Base-by-base conservation (phyloP, 2,329 filamentous ascomycete species). In the Stagonosporopsis vannaccii region DNA sequence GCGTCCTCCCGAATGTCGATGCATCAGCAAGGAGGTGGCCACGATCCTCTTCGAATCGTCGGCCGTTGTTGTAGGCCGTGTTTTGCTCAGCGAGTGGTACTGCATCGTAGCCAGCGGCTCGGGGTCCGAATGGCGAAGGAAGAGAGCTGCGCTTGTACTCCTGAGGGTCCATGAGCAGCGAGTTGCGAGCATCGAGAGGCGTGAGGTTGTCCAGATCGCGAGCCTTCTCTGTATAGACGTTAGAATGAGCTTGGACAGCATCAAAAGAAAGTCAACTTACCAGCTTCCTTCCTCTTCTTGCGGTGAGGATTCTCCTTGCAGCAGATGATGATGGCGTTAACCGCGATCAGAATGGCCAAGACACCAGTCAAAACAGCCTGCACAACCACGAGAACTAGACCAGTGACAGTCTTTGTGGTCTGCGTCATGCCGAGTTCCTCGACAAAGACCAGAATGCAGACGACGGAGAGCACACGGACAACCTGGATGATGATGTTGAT, bases 401-500 rank as follows among this genome's bases (percentile, higher is more conserved):
- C 95, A 15, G 91, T 94, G 45, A 98, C 86, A 0, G 95, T 98
- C 81, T 97, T 92, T 9, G 94, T 97, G 9, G 93, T 96, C 76
- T 97, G 89, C 6, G 87, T 84, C 65, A 99, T 89, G 54, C 90
- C 91, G 50, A 99, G 87, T 78, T 98, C 89, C 73, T 98, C 90
- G 25, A 98, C 94, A 68, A 98, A 99, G 47, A 98, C 83, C 63
- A 99, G 80, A 66, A 98, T 91, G 79, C 93, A 97, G 51, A 86
- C 84, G 6, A 97, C 90, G 0, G 94, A 97, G 46, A 97, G 79
- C 12, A 97, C 90, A 39, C 95, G 90, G 17, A 97, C 92, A 33
- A 90, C 83, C 76, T 96, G 92, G 68, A 98, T 97, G 70, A 87
- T 81, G 70, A 96, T 93, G 79, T 97, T 97, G 83, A 99, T 92